A percentile compares a stretch with the other conserved stretches of the same genome.
phyloP scores from a whole-genome alignment of 176 grass and related monocot genomes.

The Elymus sibiricus region DNA sequence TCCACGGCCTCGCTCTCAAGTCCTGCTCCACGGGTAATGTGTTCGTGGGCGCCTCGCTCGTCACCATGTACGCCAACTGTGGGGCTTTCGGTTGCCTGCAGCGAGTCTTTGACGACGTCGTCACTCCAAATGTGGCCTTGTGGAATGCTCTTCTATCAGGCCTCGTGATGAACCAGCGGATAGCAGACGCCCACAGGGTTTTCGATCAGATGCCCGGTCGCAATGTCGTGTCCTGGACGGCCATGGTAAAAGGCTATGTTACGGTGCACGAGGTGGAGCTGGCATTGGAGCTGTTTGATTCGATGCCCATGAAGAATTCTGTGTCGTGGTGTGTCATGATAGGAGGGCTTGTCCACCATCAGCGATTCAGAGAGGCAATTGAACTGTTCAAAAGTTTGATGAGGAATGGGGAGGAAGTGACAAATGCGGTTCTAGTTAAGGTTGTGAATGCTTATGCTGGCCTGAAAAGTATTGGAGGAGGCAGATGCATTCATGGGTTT shows the following conservation, averaged over 20 bases:
- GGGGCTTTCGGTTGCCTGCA: slow-evolving; percentile 23
- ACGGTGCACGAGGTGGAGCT: slow-evolving; percentile 7
- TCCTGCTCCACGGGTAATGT: slow-evolving; percentile 18
- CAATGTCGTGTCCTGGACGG: slow-evolving; percentile 75
- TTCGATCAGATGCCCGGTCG: slow-evolving; percentile 44
- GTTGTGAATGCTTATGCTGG: slow-evolving; percentile 45
- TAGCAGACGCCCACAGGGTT: slow-evolving; percentile 40
- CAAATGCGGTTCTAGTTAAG: slow-evolving; percentile 37
- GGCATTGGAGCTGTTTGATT: slow-evolving; percentile 48
- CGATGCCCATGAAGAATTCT: slow-evolving; percentile 58
- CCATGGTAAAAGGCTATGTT: slow-evolving; percentile 54
- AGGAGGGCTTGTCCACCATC: slow-evolving; percentile 44
- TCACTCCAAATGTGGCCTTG: slow-evolving; percentile 33
- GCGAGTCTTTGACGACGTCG: slow-evolving; percentile 12
- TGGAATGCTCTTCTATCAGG: slow-evolving; percentile 67
- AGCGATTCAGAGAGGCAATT: slow-evolving; percentile 34
- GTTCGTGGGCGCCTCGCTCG: slow-evolving; percentile 58
- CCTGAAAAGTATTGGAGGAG: slow-evolving; percentile 40
- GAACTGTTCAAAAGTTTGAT: slow-evolving; percentile 45
- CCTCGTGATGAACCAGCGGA: slow-evolving; percentile 35
- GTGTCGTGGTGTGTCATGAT: slow-evolving; percentile 73
- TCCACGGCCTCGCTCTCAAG: slow-evolving; percentile 49
- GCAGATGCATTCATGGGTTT: slow-evolving; percentile 49
- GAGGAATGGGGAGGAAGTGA: slow-evolving; percentile 17
- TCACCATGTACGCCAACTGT: slow-evolving; percentile 59